Conservation (phyloP, 1,139 yeast species). For the Diutina scorzettiae region DNA sequence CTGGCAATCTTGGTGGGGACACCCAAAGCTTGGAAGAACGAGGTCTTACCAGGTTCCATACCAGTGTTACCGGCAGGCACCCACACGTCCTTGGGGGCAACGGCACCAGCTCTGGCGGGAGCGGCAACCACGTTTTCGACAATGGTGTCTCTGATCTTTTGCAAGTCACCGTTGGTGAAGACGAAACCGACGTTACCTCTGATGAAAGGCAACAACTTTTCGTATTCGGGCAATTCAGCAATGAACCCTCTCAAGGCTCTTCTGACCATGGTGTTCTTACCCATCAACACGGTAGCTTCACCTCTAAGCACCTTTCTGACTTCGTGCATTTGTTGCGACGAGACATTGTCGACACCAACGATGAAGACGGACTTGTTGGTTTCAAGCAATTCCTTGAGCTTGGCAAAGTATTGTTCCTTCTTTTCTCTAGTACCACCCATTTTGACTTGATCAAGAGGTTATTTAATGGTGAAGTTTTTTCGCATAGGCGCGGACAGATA, state of each 20-base stretch:
- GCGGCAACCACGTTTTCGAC: conserved; percentile 96
- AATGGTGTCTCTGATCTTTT: conserved; percentile 79
- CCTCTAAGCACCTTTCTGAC: conserved; percentile 95
- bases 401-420: conserved; percentile 89
- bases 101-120: conserved; percentile 99
- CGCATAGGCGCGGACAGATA: too few relatives aligned
- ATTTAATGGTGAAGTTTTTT: too few relatives aligned
- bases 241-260: conserved; percentile 98
- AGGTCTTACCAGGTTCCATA: conserved; percentile 99
- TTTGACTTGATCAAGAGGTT: conserved; percentile 96
- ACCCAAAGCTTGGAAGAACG: conserved; percentile 99
- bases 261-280: conserved; percentile 99
- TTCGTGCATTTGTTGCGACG: conserved; percentile 99
- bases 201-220: conserved; percentile 87
- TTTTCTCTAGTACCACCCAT: conserved; percentile 99
- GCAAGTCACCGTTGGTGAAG: conserved; percentile 94
- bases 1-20: conserved; percentile 99
- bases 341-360: conserved; percentile 99
- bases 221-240: conserved; percentile 89
- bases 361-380: conserved; percentile 97
- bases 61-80: conserved; percentile 99
- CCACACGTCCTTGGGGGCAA: conserved; percentile 96
- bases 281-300: conserved; percentile 93
- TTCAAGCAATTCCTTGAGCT: conserved; percentile 90
- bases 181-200: conserved; percentile 99